Evolutionary conservation across 495 filamentous ascomycete species (phyloP), one percentile per base, ranked within the genome.

Genomic region (Pseudoneurospora amorphoporcata): DNA sequence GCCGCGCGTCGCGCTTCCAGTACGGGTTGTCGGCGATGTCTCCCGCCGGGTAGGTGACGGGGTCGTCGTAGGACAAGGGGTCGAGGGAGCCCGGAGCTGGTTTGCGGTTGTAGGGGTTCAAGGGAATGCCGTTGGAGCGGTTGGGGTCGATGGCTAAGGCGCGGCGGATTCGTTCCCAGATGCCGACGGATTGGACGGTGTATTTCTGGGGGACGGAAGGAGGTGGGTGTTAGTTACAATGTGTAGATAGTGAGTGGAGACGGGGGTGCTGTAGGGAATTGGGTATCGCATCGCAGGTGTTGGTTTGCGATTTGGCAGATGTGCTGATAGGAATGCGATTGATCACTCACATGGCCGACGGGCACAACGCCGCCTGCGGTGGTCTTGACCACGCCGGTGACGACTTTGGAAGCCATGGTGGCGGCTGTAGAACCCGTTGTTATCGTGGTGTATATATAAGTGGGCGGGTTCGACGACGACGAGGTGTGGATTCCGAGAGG

Each of bases 1-100:
- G 89, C 68, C 95, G 91, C 70, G 85, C 82, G 76, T 99, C 95
- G 71, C 95, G 94, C 84, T 96, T 96, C 92, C 94, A 99, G 88
- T 99, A 99, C 45, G 95, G 89, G 82, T 99, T 99, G 79, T 97
- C 95, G 76, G 95, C 95, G 74, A 99, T 89, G 81, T 99, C 95
- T 71, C 89, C 94, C 3, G 95, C 92, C n/a, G 96, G 95, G 0
- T 92, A 41, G 14, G 95, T 98, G 68, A 96, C 92, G 17, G 94
- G 94, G 79, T 98, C 96, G 80, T 92, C 89, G 83, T 97, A 99
- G 38, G 81, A 79, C 32, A 87, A 78, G 37, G 96, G 94, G 76
- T 93, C 90, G 79, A 90, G 84, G 73, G 87, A 85, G 74, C 93
- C 95, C 8, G 96, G 96, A 0, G 94, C 84, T 43, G 95, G 95